Percentiles rank a stretch among this genome's conserved stretches.
Conservation (phyloP, 2,329 filamentous ascomycete species). For the Mollisiaceae sp. region DNA sequence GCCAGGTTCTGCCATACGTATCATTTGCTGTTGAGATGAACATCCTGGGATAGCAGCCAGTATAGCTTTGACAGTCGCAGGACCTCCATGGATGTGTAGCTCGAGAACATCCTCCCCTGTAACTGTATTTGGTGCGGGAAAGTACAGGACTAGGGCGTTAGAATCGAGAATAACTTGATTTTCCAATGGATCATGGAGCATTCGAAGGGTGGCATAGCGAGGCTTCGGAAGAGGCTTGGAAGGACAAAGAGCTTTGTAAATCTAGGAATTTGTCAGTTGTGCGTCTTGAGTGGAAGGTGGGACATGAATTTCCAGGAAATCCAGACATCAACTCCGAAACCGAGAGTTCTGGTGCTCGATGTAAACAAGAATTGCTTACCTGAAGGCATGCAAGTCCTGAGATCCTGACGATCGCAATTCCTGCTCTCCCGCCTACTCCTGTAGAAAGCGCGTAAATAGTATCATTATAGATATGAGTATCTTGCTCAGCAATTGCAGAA, state of each 20-base stretch:
- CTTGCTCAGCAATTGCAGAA: neutral
- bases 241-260: slow-evolving; percentile 70
- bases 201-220: slow-evolving; percentile 73
- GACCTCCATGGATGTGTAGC: slow-evolving; percentile 91
- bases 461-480: slow-evolving; percentile 21
- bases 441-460: slow-evolving; percentile 96
- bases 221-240: slow-evolving; percentile 57
- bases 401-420: slow-evolving; percentile 87
- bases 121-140: slow-evolving; percentile 79
- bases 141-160: slow-evolving; percentile 72
- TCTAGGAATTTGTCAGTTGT: slow-evolving; percentile 47
- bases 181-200: slow-evolving; percentile 66
- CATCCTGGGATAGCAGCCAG: slow-evolving; percentile 74
- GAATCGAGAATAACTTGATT: slow-evolving; percentile 62
- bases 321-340: neutral
- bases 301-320: neutral
- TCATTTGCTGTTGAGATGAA: slow-evolving; percentile 21
- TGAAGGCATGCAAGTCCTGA: slow-evolving; percentile 78
- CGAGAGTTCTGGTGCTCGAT: slow-evolving; percentile 15
- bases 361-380: slow-evolving; percentile 49
- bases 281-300: neutral
- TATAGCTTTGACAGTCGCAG: slow-evolving; percentile 86
- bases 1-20: slow-evolving; percentile 91
- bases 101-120: slow-evolving; percentile 95
- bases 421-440: slow-evolving; percentile 75